phyloP scores from a whole-genome alignment of 495 filamentous ascomycete species.

The Xylaria flabelliformis region DNA sequence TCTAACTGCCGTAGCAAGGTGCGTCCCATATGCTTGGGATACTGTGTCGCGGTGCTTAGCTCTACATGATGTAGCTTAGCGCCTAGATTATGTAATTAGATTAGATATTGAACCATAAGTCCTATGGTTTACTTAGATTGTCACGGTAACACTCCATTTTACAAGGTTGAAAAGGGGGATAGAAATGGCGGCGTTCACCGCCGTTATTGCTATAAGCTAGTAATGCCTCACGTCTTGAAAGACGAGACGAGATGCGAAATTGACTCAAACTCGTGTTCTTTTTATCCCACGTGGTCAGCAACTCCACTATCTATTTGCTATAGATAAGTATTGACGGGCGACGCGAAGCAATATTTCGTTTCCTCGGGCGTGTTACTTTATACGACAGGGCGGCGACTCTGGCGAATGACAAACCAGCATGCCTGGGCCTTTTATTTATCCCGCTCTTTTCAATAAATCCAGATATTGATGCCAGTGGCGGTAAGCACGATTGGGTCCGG shows the following conservation, averaged over 20 bases:
- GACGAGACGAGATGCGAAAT: conserved; percentile 18
- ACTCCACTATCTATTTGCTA: conserved; percentile 18
- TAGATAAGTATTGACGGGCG: not conserved
- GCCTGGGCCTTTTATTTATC: not conserved
- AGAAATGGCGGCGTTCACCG: conserved; percentile 12
- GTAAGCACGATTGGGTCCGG: not conserved
- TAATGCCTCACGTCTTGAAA: conserved; percentile 8
- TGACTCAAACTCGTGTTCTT: conserved; percentile 10
- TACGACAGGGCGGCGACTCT: not conserved
- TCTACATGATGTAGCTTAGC: not conserved
- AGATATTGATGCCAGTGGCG: not conserved
- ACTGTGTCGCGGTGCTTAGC: not conserved
- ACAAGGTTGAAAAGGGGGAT: conserved; percentile 12
- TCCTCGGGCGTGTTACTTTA: not conserved
- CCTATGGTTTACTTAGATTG: not conserved
- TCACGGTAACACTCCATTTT: not conserved
- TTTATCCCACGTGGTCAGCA: conserved; percentile 22
- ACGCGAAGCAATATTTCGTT: conserved; percentile 1
- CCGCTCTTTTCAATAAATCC: not conserved
- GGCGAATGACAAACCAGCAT: not conserved
- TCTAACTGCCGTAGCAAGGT: not conserved
- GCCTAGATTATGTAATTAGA: not conserved
- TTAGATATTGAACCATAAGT: not conserved
- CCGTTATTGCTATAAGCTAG: not conserved
- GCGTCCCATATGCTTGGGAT: not conserved